These are phyloP conservation scores for Vachellia collinsii DNA, from an alignment of 306 rosid species.

Conservation along the genomic window DNA sequence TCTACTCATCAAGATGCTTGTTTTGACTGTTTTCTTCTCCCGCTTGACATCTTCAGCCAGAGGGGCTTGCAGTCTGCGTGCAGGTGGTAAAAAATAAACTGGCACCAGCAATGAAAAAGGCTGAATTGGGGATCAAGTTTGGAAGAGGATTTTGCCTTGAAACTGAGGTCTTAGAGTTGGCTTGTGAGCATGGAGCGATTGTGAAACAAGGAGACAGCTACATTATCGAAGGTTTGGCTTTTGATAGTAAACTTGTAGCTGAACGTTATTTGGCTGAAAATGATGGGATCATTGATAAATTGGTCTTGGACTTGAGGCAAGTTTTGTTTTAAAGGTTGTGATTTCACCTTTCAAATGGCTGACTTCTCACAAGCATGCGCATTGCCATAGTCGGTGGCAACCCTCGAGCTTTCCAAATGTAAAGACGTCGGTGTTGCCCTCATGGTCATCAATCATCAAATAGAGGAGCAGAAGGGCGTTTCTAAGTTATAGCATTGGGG, in stretches of 20 bases:
- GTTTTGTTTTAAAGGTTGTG: constrained; percentile 42
- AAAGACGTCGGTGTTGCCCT: constrained; percentile 1
- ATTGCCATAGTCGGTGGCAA: constrained; percentile 17
- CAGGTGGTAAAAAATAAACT: constrained; percentile 85
- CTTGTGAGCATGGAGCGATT: constrained; percentile 71
- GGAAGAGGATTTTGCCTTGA: constrained; percentile 75
- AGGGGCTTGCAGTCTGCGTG: constrained; percentile 56
- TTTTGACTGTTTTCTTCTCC: constrained; percentile 16
- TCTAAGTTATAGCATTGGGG: constrained; percentile 4
- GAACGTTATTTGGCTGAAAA: constrained; percentile 54
- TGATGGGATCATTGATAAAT: constrained; percentile 49
- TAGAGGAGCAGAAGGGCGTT: constrained; percentile 7
- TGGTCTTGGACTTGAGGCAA: constrained; percentile 56
- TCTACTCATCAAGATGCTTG: background rate
- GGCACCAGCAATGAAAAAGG: constrained; percentile 68
- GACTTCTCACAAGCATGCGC: constrained; percentile 8
- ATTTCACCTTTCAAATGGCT: constrained; percentile 15
- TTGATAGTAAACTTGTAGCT: constrained; percentile 53
- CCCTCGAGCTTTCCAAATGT: constrained; percentile 20
- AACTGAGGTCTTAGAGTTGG: constrained; percentile 76
- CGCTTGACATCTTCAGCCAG: constrained; percentile 51
- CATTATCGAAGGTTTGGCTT: constrained; percentile 53
- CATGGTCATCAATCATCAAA: constrained; percentile 21
- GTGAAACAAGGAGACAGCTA: constrained; percentile 56
- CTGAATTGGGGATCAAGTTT: constrained; percentile 66